phyloP scores from a whole-genome alignment of 495 filamentous ascomycete species.

The Cladorrhinum samala region DNA sequence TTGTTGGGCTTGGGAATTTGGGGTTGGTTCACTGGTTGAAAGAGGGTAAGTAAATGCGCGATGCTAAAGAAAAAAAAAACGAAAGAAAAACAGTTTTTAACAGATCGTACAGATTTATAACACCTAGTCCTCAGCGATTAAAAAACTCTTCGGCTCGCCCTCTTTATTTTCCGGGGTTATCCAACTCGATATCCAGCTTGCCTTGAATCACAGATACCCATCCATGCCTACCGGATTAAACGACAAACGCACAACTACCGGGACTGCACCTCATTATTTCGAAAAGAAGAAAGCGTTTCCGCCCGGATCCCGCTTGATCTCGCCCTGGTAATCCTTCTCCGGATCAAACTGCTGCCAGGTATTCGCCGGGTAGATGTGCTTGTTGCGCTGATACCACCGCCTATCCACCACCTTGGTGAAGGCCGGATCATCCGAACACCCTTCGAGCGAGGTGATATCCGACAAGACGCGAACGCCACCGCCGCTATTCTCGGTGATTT shows the following conservation, averaged over 20 bases:
- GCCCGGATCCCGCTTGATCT: conserved; percentile 72
- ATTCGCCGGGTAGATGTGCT: conserved; percentile 95
- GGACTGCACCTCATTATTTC: conserved; percentile 15
- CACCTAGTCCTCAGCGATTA: no score
- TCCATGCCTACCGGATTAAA: no score
- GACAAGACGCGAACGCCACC: conserved; percentile 29
- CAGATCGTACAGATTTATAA: no score
- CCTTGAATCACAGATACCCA: not conserved
- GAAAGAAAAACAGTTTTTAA: no score
- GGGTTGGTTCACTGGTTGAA: conserved; percentile 17
- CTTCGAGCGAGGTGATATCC: conserved; percentile 55
- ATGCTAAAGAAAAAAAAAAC: not conserved
- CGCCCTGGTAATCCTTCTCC: conserved; percentile 73
- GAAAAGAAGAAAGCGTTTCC: conserved; percentile 95
- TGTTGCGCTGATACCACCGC: conserved; percentile 94
- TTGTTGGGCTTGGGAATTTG: conserved; percentile 23
- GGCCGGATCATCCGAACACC: conserved; percentile 67
- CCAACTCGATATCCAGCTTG: no score
- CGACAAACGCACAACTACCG: no score
- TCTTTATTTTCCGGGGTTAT: no score
- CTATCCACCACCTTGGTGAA: conserved; percentile 94
- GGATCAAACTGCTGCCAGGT: conserved; percentile 95
- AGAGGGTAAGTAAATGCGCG: conserved; percentile 11
- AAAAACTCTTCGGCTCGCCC: no score
- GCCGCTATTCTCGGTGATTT: conserved; percentile 14